phyloP scores from a whole-genome alignment of 768 basidiomycete genomes.

The Leucosporidium creatinivorum region DNA sequence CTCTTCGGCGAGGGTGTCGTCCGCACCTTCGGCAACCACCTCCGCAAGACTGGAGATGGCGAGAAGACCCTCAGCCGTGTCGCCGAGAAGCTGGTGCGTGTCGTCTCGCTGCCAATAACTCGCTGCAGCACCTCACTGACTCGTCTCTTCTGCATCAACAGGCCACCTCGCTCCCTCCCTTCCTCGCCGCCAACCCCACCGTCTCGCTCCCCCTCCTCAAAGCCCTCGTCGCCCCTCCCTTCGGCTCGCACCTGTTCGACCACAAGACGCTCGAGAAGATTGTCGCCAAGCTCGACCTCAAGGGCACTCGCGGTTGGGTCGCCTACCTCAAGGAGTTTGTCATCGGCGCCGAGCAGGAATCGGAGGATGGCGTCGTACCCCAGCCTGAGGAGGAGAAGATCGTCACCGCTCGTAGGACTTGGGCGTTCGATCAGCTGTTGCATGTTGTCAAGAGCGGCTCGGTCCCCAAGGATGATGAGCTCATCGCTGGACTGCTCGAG shows the following conservation, averaged over 20 bases:
- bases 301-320: constrained; percentile 72
- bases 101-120: not conserved
- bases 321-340: constrained; percentile 60
- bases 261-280: constrained; percentile 83
- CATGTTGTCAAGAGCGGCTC: constrained; percentile 58
- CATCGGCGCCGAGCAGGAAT: constrained; percentile 47
- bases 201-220: constrained; percentile 78
- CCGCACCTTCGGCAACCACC: constrained; percentile 93
- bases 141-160: constrained; percentile 40
- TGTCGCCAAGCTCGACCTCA: constrained; percentile 60
- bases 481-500: constrained; percentile 66
- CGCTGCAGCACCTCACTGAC: not conserved
- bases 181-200: constrained; percentile 66
- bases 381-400: constrained; percentile 34
- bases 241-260: constrained; percentile 85
- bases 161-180: constrained; percentile 67
- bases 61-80: constrained; percentile 87
- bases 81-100: constrained; percentile 68
- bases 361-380: constrained; percentile 40
- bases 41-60: constrained; percentile 55
- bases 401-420: constrained; percentile 51
- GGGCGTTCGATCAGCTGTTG: constrained; percentile 81
- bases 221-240: constrained; percentile 64
- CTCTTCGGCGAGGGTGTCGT: constrained; percentile 92
- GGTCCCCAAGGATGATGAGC: constrained; percentile 62